Evolutionary conservation across 352 stramenopile species (phyloP).

Genomic region (Globisporangium mamillatum): DNA sequence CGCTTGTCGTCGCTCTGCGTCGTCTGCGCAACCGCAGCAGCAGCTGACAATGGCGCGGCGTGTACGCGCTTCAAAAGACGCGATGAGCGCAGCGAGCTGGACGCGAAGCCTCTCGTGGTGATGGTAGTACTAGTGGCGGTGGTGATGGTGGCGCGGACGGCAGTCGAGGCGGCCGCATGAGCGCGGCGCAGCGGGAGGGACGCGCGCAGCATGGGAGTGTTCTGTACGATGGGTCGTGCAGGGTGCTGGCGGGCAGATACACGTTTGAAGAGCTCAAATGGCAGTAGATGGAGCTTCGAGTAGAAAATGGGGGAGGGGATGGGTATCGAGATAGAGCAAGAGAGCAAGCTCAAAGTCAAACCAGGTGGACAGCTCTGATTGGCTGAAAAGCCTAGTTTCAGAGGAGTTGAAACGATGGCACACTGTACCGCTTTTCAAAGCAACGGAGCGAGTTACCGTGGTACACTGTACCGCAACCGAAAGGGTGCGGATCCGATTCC

Average conservation of each 20-base stretch:
- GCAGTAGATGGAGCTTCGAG: not conserved
- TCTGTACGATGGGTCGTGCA: not conserved
- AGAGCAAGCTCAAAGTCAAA: not conserved
- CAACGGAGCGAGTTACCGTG: too few species aligned
- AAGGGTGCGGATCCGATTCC: too few species aligned
- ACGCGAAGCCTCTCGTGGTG: not conserved
- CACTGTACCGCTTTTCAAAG: not conserved
- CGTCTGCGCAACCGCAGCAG: not conserved
- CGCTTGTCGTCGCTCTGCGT: constrained; percentile 8
- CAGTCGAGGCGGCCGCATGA: not conserved
- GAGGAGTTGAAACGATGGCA: not conserved
- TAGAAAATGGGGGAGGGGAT: not conserved
- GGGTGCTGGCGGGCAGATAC: not conserved
- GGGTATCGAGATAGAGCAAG: not conserved
- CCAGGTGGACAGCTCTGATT: constrained; percentile 17
- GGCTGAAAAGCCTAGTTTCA: constrained; percentile 1
- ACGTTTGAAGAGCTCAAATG: not conserved
- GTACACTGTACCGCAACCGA: too few species aligned
- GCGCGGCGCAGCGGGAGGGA: constrained; percentile 16
- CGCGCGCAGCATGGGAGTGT: constrained; percentile 13
- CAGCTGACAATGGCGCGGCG: not conserved
- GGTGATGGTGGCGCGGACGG: not conserved
- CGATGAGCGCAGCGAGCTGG: not conserved
- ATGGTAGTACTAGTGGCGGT: not conserved
- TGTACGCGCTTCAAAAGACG: constrained; percentile 1